Evolutionary conservation across 148 eudicot species (phyloP), one percentile per base, ranked within the genome.

Genomic region (Vaccinium vitisidaea): DNA sequence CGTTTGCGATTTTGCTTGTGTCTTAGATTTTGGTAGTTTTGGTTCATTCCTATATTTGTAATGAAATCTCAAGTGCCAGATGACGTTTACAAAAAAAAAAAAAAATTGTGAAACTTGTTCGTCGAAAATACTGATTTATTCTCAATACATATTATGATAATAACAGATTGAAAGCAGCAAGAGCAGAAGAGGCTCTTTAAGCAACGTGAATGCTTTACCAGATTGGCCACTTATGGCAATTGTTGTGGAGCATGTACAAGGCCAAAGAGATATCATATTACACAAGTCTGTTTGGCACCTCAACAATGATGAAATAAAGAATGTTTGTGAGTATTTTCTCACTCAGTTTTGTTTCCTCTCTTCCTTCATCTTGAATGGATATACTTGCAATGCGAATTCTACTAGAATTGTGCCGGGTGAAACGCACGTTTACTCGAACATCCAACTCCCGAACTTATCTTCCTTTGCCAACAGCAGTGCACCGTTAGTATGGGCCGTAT

Each of bases 221-320:
- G 74, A 69, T 69, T 69, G 74, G 74, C 74, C 39, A 30, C 82
- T 94, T n/a, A 93, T 94, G 95, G 98, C 98, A 46, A 92, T 94
- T 39, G 77, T 94, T 4, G 98, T 94, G 39, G 94, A 94, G 84
- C 98, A 94, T 74, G 77, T 89, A 82, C 94, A 92, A 86, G 95
- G 98, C 73, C 94, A 94, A 84, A 87, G 95, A 88, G 96, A 94
- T 82, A 88, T 93, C 82, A 89, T 93, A 19, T 90, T 92, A 23
- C 87, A 91, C 73, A 94, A 94, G 83, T 92, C 94, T 30, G 84
- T 94, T 75, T 94, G 98, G 98, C 98, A 94, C 55, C 95, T 94
- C n/a, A 94, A 90, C 85, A 94, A 94, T 86, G 73, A 87, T 27
- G 84, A 90, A 84, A 94, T 94, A 75, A 94, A 94, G 89, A 93